Evolutionary conservation across 2,329 filamentous ascomycete species (phyloP).

Genomic region (Didymella exigua): DNA sequence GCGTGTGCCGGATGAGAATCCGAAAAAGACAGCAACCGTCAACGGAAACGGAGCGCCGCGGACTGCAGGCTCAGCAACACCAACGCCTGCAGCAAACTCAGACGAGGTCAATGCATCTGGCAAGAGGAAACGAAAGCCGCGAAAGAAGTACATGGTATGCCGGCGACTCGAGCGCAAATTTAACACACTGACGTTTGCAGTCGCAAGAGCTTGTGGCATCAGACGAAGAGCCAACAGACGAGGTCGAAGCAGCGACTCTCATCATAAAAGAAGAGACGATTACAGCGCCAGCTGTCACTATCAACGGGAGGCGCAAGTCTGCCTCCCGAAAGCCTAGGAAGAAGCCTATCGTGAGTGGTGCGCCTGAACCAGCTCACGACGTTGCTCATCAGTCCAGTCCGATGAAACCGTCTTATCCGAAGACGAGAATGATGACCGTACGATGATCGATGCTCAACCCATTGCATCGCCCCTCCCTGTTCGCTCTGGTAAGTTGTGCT

Average conservation of each 20-base stretch:
- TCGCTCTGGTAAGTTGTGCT: constrained; percentile 34
- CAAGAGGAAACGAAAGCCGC: constrained; percentile 38
- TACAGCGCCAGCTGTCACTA: constrained; percentile 15
- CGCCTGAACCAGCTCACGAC: background rate
- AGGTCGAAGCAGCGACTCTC: constrained; percentile 16
- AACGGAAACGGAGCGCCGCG: constrained; percentile 33
- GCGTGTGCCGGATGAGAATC: constrained; percentile 29
- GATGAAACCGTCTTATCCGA: constrained; percentile 39
- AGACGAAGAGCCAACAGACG: constrained; percentile 32
- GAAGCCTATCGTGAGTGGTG: constrained; percentile 37
- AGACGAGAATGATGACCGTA: constrained; percentile 36
- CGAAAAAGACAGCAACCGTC: constrained; percentile 33
- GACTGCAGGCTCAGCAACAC: constrained; percentile 22
- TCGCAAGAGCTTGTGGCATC: constrained; percentile 41
- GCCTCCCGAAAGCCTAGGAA: constrained; percentile 34
- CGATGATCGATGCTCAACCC: constrained; percentile 25
- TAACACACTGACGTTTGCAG: constrained; percentile 25
- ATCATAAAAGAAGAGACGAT: constrained; percentile 18
- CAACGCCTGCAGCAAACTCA: constrained; percentile 22
- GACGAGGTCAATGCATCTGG: constrained; percentile 29
- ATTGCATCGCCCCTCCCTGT: constrained; percentile 32
- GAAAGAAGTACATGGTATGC: constrained; percentile 39
- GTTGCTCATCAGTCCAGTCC: constrained; percentile 25
- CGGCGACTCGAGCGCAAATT: background rate
- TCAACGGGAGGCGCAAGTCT: constrained; percentile 36